These are phyloP conservation scores for Conoideocrella luteorostrata DNA, from an alignment of 2,329 filamentous ascomycete genomes.

Conservation along the genomic window DNA sequence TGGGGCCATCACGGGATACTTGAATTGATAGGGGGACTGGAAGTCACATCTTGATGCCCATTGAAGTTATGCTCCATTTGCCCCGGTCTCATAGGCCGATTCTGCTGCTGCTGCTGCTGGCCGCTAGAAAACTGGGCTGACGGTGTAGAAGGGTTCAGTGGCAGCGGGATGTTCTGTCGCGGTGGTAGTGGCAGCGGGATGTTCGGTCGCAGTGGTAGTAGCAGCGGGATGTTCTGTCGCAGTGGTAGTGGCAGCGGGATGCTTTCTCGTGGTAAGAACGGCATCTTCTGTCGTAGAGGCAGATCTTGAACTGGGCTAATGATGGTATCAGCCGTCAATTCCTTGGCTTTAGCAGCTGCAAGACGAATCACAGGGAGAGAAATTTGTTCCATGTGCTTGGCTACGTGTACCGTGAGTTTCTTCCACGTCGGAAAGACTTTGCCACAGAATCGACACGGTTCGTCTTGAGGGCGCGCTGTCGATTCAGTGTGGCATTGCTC, in stretches of 20 bases:
- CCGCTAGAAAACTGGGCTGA: slow-evolving; percentile 14
- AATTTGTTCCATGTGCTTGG: slow-evolving; percentile 91
- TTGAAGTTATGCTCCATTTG: background rate
- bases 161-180: slow-evolving; percentile 20
- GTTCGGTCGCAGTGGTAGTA: too few relatives aligned
- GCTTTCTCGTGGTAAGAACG: too few relatives aligned
- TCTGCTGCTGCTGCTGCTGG: too few relatives aligned
- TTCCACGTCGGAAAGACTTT: slow-evolving; percentile 81
- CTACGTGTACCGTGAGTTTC: slow-evolving; percentile 83
- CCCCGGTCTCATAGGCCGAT: too few relatives aligned
- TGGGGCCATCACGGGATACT: slow-evolving; percentile 21
- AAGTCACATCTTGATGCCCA: slow-evolving; percentile 11
- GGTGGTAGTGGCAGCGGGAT: too few relatives aligned
- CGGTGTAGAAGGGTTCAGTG: slow-evolving; percentile 15
- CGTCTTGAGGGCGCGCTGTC: slow-evolving; percentile 56
- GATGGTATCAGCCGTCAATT: slow-evolving; percentile 54
- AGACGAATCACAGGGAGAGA: slow-evolving; percentile 70
- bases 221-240: slow-evolving; percentile 20
- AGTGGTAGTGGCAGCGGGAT: too few relatives aligned
- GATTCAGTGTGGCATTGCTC: slow-evolving; percentile 72
- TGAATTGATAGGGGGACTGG: slow-evolving; percentile 14
- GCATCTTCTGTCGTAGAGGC: slow-evolving; percentile 33
- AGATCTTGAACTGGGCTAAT: slow-evolving; percentile 61
- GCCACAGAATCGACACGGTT: slow-evolving; percentile 83
- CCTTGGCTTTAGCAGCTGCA: slow-evolving; percentile 39